Evolutionary conservation across 371 early-diverging fungal genomes (phyloP), one percentile per base, ranked within the genome.

Genomic region (Mucor sp.): DNA sequence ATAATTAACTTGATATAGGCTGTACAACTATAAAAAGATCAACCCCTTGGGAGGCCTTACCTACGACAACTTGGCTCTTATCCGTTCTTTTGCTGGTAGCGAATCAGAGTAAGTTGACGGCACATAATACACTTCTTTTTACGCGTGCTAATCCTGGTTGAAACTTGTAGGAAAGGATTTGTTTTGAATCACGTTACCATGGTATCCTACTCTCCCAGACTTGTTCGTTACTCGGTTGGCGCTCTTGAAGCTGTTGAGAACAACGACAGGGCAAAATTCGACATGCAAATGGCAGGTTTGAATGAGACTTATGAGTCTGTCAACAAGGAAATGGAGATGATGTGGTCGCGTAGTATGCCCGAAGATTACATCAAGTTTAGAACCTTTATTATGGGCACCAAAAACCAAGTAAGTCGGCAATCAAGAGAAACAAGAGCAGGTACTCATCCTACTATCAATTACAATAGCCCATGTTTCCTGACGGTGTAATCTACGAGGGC

Each of bases 301-400:
- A 79, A 87, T 37, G 78, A 75, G 6, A 87, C 90, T 2, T 86
- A 93, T 71, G 77, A 78, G 17, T 69, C 69, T 32, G 89, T 94
- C 66, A 95, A 94, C 75, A 73, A 69, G 28, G 87, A 87, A 58
- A 89, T 95, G 92, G 91, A 93, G 48, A 87, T 85, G 60, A 94
- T 95, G 89, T 91, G 94, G 91, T 79, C 80, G 35, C 84, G 87
- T 39, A 86, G 87, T 53, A 66, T 85, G 44, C 88, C 93, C n/a
- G 82, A 76, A 1, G 93, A 91, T 65, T 95, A 95, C 64, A 75
- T 86, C 58, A 88, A 91, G 71, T 95, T 94, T 83, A 84, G 95
- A 27, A 94, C 95, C 0, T 95, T 94, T 74, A 93, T 95, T 71
- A 92, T 93, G 90, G 95, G 95, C 4, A 91, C 90, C 62, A 93